Evolutionary conservation across 306 rosid species (phyloP), one percentile per base, ranked within the genome.

Genomic region (Purshia tridentata): DNA sequence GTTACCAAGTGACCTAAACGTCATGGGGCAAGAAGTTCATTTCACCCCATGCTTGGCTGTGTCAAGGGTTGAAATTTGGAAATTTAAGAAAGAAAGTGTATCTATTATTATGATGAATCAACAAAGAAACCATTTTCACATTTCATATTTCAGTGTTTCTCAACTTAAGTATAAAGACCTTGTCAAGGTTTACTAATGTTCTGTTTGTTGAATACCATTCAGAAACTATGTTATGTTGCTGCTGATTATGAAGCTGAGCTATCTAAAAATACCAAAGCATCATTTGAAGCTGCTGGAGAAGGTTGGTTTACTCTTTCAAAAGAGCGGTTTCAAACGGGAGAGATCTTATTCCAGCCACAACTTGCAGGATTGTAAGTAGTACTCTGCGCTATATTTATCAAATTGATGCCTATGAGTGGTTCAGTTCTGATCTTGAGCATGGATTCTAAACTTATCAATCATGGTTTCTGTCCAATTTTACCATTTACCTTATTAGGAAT

Each of bases 261-360:
- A 37, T 66, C 58, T 13, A 91, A 88, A 78, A 78, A 91, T 73
- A 88, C 94, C 40, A 54, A 73, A 82, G 92, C 88, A 57, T 93
- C 97, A 44, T 91, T 69, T 81, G 86, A 83, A 78, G 80, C 85
- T 48, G 66, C 39, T 9, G 90, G 88, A 76, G 92, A 91, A 84
- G 98, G 91, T 58, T 82, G 72, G 84, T 91, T 87, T 76, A 86
- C 96, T 35, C 89, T 91, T 72, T 86, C 98, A 1, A 85, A 88
- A 82, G 98, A 91, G 81, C 86, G 97, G 61, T 93, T 93, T 88
- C 92, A 91, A 82, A 86, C 98, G 11, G 96, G 85, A 53, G 97
- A 93, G 81, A 71, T 93, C 77, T 82, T 93, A 80, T 93, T 93
- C 83, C 85, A 80, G 84, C 97, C 98, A 65, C 85, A 72, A 57